Percentiles rank a stretch among this genome's conserved stretches.
Conservation (phyloP, 768 basidiomycete species). For the Boletus sp. region DNA sequence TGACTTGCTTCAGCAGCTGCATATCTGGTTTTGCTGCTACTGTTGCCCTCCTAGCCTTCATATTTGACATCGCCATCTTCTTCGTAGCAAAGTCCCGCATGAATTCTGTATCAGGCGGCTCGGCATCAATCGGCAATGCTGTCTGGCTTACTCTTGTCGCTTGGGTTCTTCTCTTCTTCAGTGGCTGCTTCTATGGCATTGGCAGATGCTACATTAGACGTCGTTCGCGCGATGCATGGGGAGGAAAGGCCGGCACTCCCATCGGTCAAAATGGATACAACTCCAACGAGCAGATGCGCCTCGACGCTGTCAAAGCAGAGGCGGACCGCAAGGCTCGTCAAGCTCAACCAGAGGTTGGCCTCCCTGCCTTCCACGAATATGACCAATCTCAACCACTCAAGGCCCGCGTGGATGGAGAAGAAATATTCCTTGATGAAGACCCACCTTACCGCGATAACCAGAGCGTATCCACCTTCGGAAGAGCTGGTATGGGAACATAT, state of each 20-base stretch:
- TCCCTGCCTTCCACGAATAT: constrained; percentile 74
- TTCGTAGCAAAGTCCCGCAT: constrained; percentile 86
- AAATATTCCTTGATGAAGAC: constrained; percentile 53
- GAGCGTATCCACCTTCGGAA: constrained; percentile 21
- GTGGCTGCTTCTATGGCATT: constrained; percentile 81
- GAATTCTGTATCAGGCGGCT: constrained; percentile 65
- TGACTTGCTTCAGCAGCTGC: constrained; percentile 78
- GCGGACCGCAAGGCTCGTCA: constrained; percentile 76
- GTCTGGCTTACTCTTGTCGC: constrained; percentile 90
- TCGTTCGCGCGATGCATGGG: constrained; percentile 42
- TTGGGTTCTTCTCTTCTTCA: constrained; percentile 84
- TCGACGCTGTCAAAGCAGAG: constrained; percentile 85
- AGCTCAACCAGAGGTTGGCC: constrained; percentile 55
- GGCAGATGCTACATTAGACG: constrained; percentile 82
- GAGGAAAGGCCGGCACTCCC: constrained; percentile 31
- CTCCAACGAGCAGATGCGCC: constrained; percentile 56
- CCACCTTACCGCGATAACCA: constrained; percentile 33
- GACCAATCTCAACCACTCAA: constrained; percentile 61
- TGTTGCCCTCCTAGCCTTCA: constrained; percentile 80
- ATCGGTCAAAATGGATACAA: constrained; percentile 37
- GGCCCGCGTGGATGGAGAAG: constrained; percentile 52
- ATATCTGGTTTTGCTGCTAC: constrained; percentile 78
- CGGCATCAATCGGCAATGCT: constrained; percentile 79
- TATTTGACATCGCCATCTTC: constrained; percentile 91
- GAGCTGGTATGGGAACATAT: constrained; percentile 26